These are phyloP conservation scores for Aspergillus olivimuriae DNA, from an alignment of 495 filamentous ascomycete species.

Conservation along the genomic window DNA sequence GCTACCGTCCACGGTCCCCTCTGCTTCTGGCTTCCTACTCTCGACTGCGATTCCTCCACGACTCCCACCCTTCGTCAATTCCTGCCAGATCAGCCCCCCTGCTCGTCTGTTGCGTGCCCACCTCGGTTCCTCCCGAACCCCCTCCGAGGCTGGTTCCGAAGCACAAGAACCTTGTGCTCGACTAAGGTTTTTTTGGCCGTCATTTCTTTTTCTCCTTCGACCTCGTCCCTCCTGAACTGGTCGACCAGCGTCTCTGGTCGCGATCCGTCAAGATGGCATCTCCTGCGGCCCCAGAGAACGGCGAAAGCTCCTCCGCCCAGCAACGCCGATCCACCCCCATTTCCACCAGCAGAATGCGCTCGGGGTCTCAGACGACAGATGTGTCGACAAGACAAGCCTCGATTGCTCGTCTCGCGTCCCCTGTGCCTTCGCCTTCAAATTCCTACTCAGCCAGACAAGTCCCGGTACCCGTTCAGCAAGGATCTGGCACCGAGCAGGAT, in stretches of 20 bases:
- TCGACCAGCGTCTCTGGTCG: neutral
- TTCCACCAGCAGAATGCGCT: constrained; percentile 28
- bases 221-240: neutral
- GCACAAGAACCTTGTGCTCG: neutral
- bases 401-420: constrained; percentile 67
- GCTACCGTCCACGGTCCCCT: neutral
- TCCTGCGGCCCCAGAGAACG: constrained; percentile 24
- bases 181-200: neutral
- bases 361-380: constrained; percentile 37
- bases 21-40: too few relatives aligned
- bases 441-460: constrained; percentile 40
- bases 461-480: constrained; percentile 27
- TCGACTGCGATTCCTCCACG: too few relatives aligned
- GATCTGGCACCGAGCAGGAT: constrained; percentile 21
- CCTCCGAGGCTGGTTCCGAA: neutral
- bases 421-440: constrained; percentile 49
- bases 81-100: neutral
- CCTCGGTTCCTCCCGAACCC: neutral
- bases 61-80: too few relatives aligned
- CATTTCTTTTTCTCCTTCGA: neutral
- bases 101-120: neutral
- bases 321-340: constrained; percentile 33
- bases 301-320: constrained; percentile 32
- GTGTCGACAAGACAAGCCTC: constrained; percentile 57
- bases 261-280: constrained; percentile 20